Percentiles rank a stretch among this genome's conserved stretches.
Evolutionary conservation across 2,329 filamentous ascomycete genomes (phyloP).

Genomic region (Trichoderma sp.): DNA sequence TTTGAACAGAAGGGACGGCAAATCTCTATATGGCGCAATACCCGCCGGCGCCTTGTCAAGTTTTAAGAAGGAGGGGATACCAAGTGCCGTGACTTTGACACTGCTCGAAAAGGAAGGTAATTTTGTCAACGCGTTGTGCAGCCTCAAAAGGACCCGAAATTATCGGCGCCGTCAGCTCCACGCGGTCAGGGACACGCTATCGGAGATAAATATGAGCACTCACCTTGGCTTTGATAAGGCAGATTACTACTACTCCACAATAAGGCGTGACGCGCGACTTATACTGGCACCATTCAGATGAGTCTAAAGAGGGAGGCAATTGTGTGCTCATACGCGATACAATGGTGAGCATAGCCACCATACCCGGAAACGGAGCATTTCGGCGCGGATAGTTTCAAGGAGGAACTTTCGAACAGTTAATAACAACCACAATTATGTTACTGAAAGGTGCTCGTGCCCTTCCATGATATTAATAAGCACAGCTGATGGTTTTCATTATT

Average conservation of each 20-base stretch:
- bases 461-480: too few relatives aligned
- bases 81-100: background rate
- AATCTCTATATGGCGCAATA: constrained; percentile 1
- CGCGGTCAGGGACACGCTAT: background rate
- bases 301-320: background rate
- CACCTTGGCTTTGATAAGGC: background rate
- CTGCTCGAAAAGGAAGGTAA: background rate
- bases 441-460: too few relatives aligned
- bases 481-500: too few relatives aligned
- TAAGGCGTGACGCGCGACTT: background rate
- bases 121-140: background rate
- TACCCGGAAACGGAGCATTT: too few relatives aligned
- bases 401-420: too few relatives aligned
- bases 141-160: background rate
- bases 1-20: constrained; percentile 1
- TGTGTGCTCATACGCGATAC: too few relatives aligned
- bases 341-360: too few relatives aligned
- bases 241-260: background rate
- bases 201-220: background rate
- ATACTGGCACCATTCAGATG: background rate
- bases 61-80: constrained; percentile 3
- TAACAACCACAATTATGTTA: too few relatives aligned
- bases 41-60: background rate
- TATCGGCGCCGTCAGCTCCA: background rate
- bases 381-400: too few relatives aligned